These are phyloP conservation scores for Zizania latifolia DNA, from an alignment of 176 grass and related monocot genomes.

Conservation along the genomic window DNA sequence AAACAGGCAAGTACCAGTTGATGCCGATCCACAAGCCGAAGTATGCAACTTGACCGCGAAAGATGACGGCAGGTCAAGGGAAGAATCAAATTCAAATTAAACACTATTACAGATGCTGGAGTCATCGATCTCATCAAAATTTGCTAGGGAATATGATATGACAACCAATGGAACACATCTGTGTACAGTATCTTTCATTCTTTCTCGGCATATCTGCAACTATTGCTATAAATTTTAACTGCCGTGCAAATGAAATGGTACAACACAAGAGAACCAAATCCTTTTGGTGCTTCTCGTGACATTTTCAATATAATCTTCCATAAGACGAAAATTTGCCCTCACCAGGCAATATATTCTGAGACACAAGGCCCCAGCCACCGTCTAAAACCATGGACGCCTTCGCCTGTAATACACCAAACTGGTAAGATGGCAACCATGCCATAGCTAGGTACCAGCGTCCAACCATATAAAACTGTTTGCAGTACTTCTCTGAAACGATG, in stretches of 20 bases:
- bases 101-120: not conserved
- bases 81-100: not conserved
- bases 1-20: no score
- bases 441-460: not conserved
- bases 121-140: constrained; percentile 1
- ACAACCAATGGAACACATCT: not conserved
- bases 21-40: no score
- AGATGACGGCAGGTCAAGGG: not conserved
- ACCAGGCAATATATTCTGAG: not conserved
- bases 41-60: not conserved
- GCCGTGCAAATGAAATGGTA: constrained; percentile 30
- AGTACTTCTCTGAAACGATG: not conserved
- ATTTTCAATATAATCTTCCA: constrained; percentile 12
- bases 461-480: not conserved
- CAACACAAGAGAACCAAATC: constrained; percentile 46
- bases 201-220: constrained; percentile 22
- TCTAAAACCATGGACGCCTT: not conserved
- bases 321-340: not conserved
- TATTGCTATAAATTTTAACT: constrained; percentile 2
- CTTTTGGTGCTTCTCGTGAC: not conserved
- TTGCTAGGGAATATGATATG: not conserved
- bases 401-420: not conserved
- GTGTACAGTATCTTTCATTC: not conserved
- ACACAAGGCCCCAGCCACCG: not conserved
- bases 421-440: constrained; percentile 14